Base-by-base conservation (phyloP, 768 basidiomycete species). In the Phaeotremella skinneri region DNA sequence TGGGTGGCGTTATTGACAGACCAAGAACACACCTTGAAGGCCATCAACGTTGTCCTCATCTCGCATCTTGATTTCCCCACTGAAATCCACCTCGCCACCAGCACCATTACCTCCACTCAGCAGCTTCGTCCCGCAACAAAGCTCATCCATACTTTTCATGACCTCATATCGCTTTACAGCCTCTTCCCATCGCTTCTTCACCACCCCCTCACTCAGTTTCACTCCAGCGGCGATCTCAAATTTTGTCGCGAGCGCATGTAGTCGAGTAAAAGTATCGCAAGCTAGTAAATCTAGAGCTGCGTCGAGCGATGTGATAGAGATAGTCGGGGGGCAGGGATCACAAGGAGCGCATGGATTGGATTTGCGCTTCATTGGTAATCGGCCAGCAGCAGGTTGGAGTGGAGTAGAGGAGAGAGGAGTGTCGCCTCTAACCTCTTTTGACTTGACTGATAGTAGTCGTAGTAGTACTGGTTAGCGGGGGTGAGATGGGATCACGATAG, bases 221-320 rank as follows among this genome's bases (percentile, higher is more conserved):
- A 67, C 54, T 3, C 63, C 67, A 6, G 67, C 67, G 4, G 64
- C 61, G 25, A 48, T 13, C 53, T 73, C 69, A 41, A 68, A 73
- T 34, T 63, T 67, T 5, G 29, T 16, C 6, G 61, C 53, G 20
- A 73, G 29, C 14, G 31, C 42, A 17, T 69, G 57, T 11, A 73
- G 50, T 5, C 67, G 50, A 2, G 67, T 60, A 29, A 70, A 73
- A 3, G 72, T 70, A 14, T 73, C 72, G 31, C 67, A 70, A 13
- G 61, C 72, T n/a, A 73, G 60, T 23, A 73, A 47, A 49, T 73
- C 72, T 21, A 73, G 60, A n/a, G 72, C 72, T n/a, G 69, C 72
- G 56, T 73, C 72, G 32, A 73, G 49, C 17, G 63, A 64, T 23
- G 55, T 52, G 20, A 70, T 48, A n/a, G 68, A 56, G 37, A 62